A percentile compares a stretch with the other conserved stretches of the same genome.
Conservation (phyloP, 192 early-diverging fungal species). For the Coemansia sp. region DNA sequence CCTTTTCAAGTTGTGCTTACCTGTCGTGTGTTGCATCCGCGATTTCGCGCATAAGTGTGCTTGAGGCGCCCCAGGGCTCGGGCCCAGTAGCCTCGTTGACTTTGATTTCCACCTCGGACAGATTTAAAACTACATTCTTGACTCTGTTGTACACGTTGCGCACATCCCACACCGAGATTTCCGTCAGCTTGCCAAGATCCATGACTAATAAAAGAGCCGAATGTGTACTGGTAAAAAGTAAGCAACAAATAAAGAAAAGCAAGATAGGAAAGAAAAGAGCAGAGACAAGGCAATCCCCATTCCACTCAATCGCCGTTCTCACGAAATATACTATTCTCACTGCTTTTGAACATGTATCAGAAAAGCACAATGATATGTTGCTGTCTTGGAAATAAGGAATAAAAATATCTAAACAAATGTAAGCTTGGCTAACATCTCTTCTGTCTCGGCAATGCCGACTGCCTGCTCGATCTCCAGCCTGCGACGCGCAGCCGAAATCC, state of each 20-base stretch:
- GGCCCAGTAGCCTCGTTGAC: slow-evolving; percentile 91
- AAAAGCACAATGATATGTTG: not conserved
- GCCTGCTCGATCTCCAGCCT: slow-evolving; percentile 91
- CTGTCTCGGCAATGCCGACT: slow-evolving; percentile 66
- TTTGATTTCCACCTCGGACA: slow-evolving; percentile 91
- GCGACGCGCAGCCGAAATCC: slow-evolving; percentile 78
- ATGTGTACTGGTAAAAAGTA: not conserved
- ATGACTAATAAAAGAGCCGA: slow-evolving; percentile 8
- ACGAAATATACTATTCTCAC: too few species aligned
- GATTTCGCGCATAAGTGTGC: slow-evolving; percentile 92
- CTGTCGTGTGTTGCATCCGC: slow-evolving; percentile 85
- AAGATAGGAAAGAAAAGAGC: not conserved
- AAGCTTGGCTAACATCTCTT: slow-evolving; percentile 51
- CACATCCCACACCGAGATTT: slow-evolving; percentile 63
- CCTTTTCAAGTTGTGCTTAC: slow-evolving; percentile 41
- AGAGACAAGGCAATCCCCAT: too few species aligned
- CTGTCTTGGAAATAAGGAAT: not conserved
- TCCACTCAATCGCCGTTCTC: too few species aligned
- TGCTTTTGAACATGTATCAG: too few species aligned
- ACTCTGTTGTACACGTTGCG: slow-evolving; percentile 65
- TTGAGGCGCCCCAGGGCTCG: slow-evolving; percentile 94
- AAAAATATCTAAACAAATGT: slow-evolving; percentile 17
- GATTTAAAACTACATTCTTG: slow-evolving; percentile 90
- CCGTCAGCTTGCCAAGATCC: slow-evolving; percentile 52
- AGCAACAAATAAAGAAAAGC: not conserved